Percentiles rank a stretch among this genome's conserved stretches.
phyloP scores from a whole-genome alignment of 345 rosid species.

The Angophora floribunda region DNA sequence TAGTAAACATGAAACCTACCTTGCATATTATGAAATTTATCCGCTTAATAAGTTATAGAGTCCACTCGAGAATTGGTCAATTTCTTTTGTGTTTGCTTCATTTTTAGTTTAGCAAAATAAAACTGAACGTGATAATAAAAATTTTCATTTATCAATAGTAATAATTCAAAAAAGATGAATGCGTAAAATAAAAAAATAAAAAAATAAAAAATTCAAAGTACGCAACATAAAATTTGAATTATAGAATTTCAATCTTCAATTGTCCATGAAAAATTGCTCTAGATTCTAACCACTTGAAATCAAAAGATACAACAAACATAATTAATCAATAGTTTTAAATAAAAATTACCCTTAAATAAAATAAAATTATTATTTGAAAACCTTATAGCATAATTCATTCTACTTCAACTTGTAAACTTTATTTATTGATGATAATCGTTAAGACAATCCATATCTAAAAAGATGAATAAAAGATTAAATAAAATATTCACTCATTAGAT shows the following conservation, averaged over 20 bases:
- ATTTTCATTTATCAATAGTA: no score
- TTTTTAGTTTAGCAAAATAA: no score
- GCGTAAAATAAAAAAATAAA: no score
- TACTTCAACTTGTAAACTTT: not conserved
- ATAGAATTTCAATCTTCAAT: no score
- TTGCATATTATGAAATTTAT: accelerated
- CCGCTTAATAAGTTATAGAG: not conserved
- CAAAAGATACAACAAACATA: not conserved
- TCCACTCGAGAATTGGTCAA: not conserved
- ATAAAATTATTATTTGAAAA: no score
- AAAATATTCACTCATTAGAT: not conserved
- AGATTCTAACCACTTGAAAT: not conserved
- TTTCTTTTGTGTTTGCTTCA: not conserved
- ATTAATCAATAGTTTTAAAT: no score
- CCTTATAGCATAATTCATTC: not conserved
- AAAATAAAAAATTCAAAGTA: no score
- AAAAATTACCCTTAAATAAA: not conserved
- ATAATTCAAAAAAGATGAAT: no score
- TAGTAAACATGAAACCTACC: not conserved
- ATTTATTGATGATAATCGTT: not conserved
- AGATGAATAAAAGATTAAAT: not conserved
- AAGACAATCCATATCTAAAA: not conserved
- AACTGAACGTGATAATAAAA: accelerated
- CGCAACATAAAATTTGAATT: no score
- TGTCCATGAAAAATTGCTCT: not conserved